phyloP scores from a whole-genome alignment of 2,329 filamentous ascomycete genomes.

The Penicillium sp. region DNA sequence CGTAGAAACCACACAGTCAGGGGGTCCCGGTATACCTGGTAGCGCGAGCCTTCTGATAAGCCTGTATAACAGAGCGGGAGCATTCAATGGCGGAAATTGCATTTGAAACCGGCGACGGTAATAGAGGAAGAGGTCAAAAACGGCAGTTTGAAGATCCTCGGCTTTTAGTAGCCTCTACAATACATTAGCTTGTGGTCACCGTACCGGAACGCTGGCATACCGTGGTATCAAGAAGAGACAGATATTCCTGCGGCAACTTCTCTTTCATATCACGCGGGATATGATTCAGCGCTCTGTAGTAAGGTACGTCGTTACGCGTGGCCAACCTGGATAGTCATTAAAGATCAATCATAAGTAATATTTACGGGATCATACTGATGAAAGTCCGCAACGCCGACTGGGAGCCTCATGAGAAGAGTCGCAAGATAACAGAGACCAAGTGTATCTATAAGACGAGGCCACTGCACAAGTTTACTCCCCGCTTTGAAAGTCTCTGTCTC shows the following conservation, averaged over 20 bases:
- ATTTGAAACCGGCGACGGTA: constrained; percentile 73
- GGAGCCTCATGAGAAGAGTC: constrained; percentile 73
- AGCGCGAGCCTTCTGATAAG: constrained; percentile 74
- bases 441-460: constrained; percentile 75
- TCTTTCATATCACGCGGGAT: constrained; percentile 52
- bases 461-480: constrained; percentile 38
- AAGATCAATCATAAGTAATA: background rate
- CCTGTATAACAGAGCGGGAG: constrained; percentile 68
- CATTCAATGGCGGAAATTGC: constrained; percentile 73
- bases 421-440: constrained; percentile 81
- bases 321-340: constrained; percentile 34
- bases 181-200: background rate
- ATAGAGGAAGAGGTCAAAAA: constrained; percentile 66
- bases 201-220: constrained; percentile 24
- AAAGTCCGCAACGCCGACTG: constrained; percentile 76
- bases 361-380: constrained; percentile 43
- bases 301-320: constrained; percentile 75
- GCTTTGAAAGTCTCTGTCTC: constrained; percentile 40
- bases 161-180: constrained; percentile 46
- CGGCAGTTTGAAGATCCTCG: constrained; percentile 67
- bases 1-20: background rate
- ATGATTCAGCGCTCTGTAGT: constrained; percentile 63
- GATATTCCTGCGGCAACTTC: constrained; percentile 48
- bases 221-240: constrained; percentile 45
- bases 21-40: constrained; percentile 62